Evolutionary conservation across 1,284 basidiomycete species (phyloP).

Genomic region (Stygiomarasmius scandens): DNA sequence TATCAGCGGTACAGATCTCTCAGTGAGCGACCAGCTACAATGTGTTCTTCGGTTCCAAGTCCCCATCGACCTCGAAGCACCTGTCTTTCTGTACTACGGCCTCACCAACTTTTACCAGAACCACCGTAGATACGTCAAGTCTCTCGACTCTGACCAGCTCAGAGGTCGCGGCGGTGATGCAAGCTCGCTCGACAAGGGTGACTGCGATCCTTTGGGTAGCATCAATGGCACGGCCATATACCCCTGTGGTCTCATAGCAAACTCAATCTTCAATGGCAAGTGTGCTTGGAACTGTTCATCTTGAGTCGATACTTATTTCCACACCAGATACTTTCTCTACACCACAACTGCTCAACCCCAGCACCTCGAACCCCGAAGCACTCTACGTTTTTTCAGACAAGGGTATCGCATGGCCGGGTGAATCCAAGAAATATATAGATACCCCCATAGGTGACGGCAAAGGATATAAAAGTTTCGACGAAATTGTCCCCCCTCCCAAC

Average conservation of each 20-base stretch:
- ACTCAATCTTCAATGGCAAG: slow-evolving; percentile 95
- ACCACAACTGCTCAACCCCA: slow-evolving; percentile 60
- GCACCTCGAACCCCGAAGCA: slow-evolving; percentile 38
- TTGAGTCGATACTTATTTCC: slow-evolving; percentile 8
- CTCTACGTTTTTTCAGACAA: slow-evolving; percentile 79
- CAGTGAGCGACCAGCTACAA: slow-evolving; percentile 51
- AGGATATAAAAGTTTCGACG: slow-evolving; percentile 53
- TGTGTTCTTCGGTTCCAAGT: slow-evolving; percentile 85
- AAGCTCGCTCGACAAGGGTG: slow-evolving; percentile 63
- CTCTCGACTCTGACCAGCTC: slow-evolving; percentile 84
- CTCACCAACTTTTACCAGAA: slow-evolving; percentile 98
- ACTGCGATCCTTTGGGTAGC: slow-evolving; percentile 88
- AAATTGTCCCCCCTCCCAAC: slow-evolving; percentile 92
- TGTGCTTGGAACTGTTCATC: too few species aligned
- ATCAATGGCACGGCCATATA: slow-evolving; percentile 69
- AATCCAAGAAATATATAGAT: slow-evolving; percentile 84
- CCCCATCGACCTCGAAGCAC: slow-evolving; percentile 73
- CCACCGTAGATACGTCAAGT: slow-evolving; percentile 97
- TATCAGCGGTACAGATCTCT: slow-evolving; percentile 37
- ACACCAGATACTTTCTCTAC: slow-evolving; percentile 76
- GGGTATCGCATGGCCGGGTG: slow-evolving; percentile 94
- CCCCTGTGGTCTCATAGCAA: slow-evolving; percentile 97
- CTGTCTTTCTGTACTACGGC: slow-evolving; percentile 96
- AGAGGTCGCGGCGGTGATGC: slow-evolving; percentile 68
- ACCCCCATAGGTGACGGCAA: slow-evolving; percentile 49